Base-by-base conservation (phyloP, 495 filamentous ascomycete genomes). In the Podospora bellae-mahoneyi region DNA sequence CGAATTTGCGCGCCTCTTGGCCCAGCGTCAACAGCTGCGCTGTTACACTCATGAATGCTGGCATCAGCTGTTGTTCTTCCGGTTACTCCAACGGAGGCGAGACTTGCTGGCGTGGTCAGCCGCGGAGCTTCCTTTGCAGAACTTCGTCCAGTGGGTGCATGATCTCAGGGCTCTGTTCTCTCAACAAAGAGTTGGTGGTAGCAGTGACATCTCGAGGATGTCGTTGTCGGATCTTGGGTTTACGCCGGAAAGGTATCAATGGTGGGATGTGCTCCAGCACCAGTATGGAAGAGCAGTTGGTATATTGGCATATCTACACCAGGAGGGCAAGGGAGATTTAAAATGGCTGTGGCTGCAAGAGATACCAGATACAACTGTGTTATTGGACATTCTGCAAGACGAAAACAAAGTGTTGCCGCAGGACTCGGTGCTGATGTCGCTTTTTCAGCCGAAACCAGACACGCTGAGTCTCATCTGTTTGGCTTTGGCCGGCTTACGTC, bases 301-400 rank as follows among this genome's bases (percentile, higher is more conserved):
- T 39, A 48, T 67, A 9, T 65, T 72, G 3, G 71, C 69, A 30
- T 26, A 23, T 3, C 32, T 72, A 2, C 60, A 67, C 39, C 64
- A 62, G 62, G n/a, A 15, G 16, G 30, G 39, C 13, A 10, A 39
- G 5, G 65, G 60, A 4, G 67, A 44, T 39, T 23, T 72, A 20
- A 65, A 57, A 57, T 72, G 71, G 71, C 65, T 72, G 2, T 72
- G 63, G 56, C 64, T 72, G 16, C 65, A 72, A 54, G 65, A 69
- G n/a, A 23, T 68, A 16, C 60, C 64, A 15, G 63, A 66, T 1
- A 60, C 59, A 5, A 13, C 20, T 6, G 58, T 54, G 0, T 30
- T 72, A 20, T 65, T 72, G 15, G 65, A 69, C 18, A 30, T 65
- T 20, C 54, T 72, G 2, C 39, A 68, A 39, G 1, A 23, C 6